Conservation (phyloP, 306 rosid species). For the Vigna reflexopilosa region DNA sequence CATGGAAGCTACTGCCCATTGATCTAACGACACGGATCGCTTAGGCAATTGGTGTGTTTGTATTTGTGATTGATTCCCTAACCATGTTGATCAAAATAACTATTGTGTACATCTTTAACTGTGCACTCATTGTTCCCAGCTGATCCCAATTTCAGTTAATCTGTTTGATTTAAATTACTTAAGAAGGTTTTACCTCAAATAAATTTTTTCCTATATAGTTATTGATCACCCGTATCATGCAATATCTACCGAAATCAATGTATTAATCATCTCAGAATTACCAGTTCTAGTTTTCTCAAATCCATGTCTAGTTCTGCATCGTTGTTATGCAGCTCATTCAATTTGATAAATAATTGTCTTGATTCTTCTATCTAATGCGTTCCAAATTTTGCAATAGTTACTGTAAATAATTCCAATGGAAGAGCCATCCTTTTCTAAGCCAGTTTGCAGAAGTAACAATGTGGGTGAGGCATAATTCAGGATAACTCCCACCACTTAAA, state of each 20-base stretch:
- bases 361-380: conserved; percentile 16
- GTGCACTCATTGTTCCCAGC: conserved; percentile 10
- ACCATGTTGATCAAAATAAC: conserved; percentile 16
- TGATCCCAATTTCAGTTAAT: conserved; percentile 29
- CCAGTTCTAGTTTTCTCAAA: conserved; percentile 21
- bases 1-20: conserved; percentile 7
- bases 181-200: not conserved
- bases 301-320: conserved; percentile 8
- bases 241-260: not conserved
- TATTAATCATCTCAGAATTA: not conserved
- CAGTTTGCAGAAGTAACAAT: conserved; percentile 2
- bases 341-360: not conserved
- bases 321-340: not conserved
- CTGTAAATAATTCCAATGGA: not conserved
- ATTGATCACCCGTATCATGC: conserved; percentile 7
- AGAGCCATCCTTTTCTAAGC: conserved; percentile 20
- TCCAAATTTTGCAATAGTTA: not conserved
- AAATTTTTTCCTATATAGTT: not conserved
- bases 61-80: conserved; percentile 5
- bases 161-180: conserved; percentile 14
- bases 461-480: conserved; percentile 2
- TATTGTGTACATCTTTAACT: not conserved
- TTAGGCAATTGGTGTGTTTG: conserved; percentile 25
- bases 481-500: not conserved
- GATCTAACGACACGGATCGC: not conserved